Evolutionary conservation across 78 protist species (phyloP).

Genomic region (Monosiga brevicollis): DNA sequence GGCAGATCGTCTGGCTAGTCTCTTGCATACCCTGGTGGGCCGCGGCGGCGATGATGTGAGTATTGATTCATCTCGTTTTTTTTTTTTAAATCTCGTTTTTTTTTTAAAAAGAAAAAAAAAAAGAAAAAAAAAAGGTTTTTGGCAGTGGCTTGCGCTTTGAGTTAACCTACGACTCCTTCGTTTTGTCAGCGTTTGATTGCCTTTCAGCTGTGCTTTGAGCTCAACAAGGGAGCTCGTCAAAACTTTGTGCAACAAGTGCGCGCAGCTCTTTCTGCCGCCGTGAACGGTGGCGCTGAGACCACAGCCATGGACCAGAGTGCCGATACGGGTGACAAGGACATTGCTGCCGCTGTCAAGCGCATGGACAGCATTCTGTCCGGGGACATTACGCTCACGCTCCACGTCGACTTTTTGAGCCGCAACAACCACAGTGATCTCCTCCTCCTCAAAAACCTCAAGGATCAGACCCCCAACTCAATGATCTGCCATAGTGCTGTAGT

Average conservation of each 20-base stretch:
- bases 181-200: conserved; percentile 38
- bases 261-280: conserved; percentile 8
- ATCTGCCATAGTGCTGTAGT: conserved; percentile 65
- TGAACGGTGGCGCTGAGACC: background rate
- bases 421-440: conserved; percentile 69
- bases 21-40: background rate
- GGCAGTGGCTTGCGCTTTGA: too few relatives aligned
- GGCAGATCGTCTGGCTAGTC: background rate
- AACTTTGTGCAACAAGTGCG: conserved; percentile 43
- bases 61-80: too few relatives aligned
- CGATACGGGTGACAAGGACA: background rate
- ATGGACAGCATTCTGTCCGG: conserved; percentile 67
- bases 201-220: too few relatives aligned
- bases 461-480: background rate
- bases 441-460: conserved; percentile 73
- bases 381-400: conserved; percentile 52
- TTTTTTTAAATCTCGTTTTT: too few relatives aligned
- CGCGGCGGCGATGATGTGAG: conserved; percentile 24
- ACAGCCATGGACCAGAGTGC: background rate
- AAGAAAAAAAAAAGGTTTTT: too few relatives aligned
- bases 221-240: conserved; percentile 79
- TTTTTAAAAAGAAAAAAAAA: too few relatives aligned
- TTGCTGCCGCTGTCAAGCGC: background rate
- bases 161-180: too few relatives aligned
- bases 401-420: conserved; percentile 77